phyloP scores from a whole-genome alignment of 768 basidiomycete species.

The Lentinula aciculospora region DNA sequence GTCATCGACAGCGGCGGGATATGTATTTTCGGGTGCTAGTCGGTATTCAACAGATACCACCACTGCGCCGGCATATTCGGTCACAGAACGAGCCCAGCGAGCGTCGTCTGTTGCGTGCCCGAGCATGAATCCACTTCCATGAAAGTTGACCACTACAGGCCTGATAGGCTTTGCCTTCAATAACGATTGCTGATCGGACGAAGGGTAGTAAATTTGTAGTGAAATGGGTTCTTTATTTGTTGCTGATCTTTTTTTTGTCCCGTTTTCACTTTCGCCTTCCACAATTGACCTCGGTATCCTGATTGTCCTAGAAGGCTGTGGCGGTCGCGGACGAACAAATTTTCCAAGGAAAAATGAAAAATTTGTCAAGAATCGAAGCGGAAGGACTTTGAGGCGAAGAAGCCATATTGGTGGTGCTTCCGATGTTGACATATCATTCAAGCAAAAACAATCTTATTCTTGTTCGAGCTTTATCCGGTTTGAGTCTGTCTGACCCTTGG shows the following conservation, averaged over 20 bases:
- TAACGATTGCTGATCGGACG: not conserved
- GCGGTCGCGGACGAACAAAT: not conserved
- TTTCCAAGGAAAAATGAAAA: not conserved
- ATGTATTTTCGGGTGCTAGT: not conserved
- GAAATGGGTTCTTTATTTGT: not conserved
- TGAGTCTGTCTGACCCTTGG: too few species aligned
- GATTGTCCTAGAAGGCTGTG: not conserved
- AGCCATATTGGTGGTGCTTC: not conserved
- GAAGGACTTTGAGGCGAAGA: not conserved
- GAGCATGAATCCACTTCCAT: not conserved
- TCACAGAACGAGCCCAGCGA: not conserved
- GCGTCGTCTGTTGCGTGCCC: not conserved
- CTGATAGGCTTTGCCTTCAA: not conserved
- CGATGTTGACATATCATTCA: not conserved
- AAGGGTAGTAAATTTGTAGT: not conserved
- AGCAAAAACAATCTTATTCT: too few species aligned
- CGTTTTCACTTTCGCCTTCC: not conserved
- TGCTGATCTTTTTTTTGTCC: not conserved
- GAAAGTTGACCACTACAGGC: not conserved
- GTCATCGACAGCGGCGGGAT: not conserved
- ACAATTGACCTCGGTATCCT: not conserved
- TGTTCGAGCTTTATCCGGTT: too few species aligned
- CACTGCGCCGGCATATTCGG: not conserved
- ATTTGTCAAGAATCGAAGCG: not conserved
- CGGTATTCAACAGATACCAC: not conserved